Evolutionary conservation across 495 filamentous ascomycete species (phyloP).

Genomic region (Penicillium fimorum): DNA sequence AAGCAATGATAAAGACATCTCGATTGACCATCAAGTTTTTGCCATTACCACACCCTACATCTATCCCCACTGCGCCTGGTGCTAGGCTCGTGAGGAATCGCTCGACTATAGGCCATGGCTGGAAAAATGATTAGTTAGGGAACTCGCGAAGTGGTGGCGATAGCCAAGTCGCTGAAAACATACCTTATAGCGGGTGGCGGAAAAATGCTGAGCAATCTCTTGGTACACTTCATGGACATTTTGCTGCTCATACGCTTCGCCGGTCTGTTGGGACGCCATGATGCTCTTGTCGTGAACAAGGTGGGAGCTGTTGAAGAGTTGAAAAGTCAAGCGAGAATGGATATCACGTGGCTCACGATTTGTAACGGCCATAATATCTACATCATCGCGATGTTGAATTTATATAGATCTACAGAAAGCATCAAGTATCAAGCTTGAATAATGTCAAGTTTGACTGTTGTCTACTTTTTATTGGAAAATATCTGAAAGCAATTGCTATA

Average conservation of each 20-base stretch:
- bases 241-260: slow-evolving; percentile 68
- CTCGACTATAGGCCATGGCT: slow-evolving; percentile 93
- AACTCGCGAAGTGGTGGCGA: not conserved
- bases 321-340: slow-evolving; percentile 6
- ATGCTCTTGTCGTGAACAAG: not conserved
- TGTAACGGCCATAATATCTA: not conserved
- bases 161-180: slow-evolving; percentile 10
- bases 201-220: slow-evolving; percentile 92
- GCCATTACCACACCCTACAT: slow-evolving; percentile 91
- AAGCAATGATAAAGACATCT: slow-evolving; percentile 78
- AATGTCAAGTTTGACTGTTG: not conserved
- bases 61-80: slow-evolving; percentile 78
- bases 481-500: not conserved
- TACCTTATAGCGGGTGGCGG: slow-evolving; percentile 89
- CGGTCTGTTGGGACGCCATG: slow-evolving; percentile 16
- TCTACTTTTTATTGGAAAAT: not conserved
- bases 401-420: not conserved
- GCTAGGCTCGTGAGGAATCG: slow-evolving; percentile 66
- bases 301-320: not conserved
- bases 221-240: slow-evolving; percentile 95
- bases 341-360: slow-evolving; percentile 9
- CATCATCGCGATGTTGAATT: not conserved
- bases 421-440: not conserved
- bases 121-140: slow-evolving; percentile 4
- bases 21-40: slow-evolving; percentile 86